These are phyloP conservation scores for Aethionema arabicum DNA, from an alignment of 345 rosid species.

Conservation along the genomic window DNA sequence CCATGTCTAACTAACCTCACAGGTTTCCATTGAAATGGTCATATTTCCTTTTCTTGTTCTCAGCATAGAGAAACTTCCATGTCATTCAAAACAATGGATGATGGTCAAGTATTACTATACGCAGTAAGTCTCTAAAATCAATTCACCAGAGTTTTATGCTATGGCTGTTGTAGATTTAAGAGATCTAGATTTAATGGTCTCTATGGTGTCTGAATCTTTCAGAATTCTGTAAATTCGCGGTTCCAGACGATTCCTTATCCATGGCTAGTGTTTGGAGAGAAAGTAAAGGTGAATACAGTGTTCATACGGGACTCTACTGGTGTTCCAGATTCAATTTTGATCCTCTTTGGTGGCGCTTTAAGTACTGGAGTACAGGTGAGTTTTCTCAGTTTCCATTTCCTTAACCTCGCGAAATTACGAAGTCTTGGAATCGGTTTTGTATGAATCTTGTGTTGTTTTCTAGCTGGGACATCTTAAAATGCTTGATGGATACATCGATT, in stretches of 20 bases:
- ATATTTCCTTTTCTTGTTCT: slow-evolving; percentile 19
- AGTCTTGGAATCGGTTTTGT: neutral
- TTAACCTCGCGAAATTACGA: neutral
- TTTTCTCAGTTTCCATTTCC: slow-evolving; percentile 4
- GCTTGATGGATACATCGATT: slow-evolving; percentile 87
- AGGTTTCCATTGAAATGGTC: neutral
- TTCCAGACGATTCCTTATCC: slow-evolving; percentile 87
- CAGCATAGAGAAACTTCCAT: slow-evolving; percentile 94
- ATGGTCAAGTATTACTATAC: slow-evolving; percentile 86
- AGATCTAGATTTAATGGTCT: neutral
- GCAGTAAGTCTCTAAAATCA: slow-evolving; percentile 51
- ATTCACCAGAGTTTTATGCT: neutral
- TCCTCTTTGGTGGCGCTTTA: slow-evolving; percentile 85
- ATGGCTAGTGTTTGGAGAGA: slow-evolving; percentile 97
- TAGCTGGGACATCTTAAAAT: slow-evolving; percentile 94
- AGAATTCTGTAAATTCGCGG: slow-evolving; percentile 97
- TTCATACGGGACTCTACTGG: slow-evolving; percentile 97
- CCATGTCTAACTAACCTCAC: neutral
- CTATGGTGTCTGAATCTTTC: slow-evolving; percentile 20
- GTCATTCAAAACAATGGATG: slow-evolving; percentile 98
- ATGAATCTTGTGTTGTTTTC: slow-evolving; percentile 24
- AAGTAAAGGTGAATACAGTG: slow-evolving; percentile 88
- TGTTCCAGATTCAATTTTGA: slow-evolving; percentile 84
- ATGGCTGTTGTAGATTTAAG: neutral
- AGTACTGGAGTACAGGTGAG: slow-evolving; percentile 69